phyloP scores from a whole-genome alignment of 805 yeast genomes.

The Alloascoidea hylecoeti region DNA sequence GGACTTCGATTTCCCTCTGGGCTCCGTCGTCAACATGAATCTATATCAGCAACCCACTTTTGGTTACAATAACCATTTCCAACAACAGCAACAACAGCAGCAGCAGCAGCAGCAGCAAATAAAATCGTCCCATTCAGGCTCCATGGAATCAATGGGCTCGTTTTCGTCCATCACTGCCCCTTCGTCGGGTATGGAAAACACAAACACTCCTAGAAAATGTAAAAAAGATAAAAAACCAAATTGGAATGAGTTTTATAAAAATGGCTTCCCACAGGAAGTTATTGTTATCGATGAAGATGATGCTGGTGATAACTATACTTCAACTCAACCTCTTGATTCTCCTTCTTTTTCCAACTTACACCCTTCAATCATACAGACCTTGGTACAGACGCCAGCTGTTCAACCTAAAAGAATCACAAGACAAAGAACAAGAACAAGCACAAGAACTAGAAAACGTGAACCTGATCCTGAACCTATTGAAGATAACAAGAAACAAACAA shows the following conservation, averaged over 20 bases:
- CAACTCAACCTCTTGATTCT: not conserved
- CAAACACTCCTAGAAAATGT: slow-evolving; percentile 2
- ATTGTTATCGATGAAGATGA: slow-evolving; percentile 18
- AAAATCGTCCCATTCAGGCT: too few species aligned
- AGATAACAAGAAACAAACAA: not conserved
- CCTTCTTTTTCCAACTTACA: too few species aligned
- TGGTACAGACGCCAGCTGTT: not conserved
- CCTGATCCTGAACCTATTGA: too few species aligned
- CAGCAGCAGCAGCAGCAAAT: not conserved
- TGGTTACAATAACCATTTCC: not conserved
- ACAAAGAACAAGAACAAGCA: too few species aligned
- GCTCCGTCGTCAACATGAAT: slow-evolving; percentile 1
- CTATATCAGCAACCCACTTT: not conserved
- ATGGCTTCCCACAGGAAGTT: slow-evolving; percentile 16
- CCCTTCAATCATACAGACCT: too few species aligned
- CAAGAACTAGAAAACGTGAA: too few species aligned
- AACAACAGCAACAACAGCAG: not conserved
- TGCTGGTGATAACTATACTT: slow-evolving; percentile 8
- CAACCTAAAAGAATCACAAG: not conserved
- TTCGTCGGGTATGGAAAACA: not conserved
- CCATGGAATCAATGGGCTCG: not conserved
- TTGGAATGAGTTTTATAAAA: slow-evolving; percentile 16
- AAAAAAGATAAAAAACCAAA: slow-evolving; percentile 7
- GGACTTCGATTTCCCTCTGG: not conserved
- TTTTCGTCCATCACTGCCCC: too few species aligned